Conservation (phyloP, 371 early-diverging fungal genomes). For the Polyrhizophydium stewartii region DNA sequence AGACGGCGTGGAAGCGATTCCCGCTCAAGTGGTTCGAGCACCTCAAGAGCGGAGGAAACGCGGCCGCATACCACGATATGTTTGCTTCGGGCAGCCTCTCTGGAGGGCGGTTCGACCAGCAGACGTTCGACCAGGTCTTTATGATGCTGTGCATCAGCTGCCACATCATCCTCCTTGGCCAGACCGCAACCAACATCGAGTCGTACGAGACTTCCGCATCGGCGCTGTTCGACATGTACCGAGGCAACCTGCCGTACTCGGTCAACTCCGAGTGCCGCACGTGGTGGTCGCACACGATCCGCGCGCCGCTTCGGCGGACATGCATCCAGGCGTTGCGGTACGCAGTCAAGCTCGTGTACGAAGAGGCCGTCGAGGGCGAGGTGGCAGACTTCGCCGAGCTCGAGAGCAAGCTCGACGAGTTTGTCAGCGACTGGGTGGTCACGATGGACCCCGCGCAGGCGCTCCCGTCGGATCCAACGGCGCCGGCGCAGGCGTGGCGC, state of each 20-base stretch:
- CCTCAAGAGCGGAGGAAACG: no score
- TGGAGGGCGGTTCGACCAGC: no score
- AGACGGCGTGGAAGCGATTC: constrained; percentile 8
- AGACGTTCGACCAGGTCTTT: constrained; percentile 1
- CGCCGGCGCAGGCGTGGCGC: constrained; percentile 1
- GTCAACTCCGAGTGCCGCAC: constrained; percentile 7
- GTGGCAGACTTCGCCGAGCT: not conserved
- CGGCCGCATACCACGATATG: not conserved
- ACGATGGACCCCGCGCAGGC: constrained; percentile 1
- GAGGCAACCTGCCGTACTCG: constrained; percentile 15
- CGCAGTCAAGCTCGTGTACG: constrained; percentile 18
- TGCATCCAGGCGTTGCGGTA: constrained; percentile 12
- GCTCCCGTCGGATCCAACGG: constrained; percentile 6
- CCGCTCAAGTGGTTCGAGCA: constrained; percentile 25
- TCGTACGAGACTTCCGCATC: not conserved
- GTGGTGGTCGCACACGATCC: constrained; percentile 12
- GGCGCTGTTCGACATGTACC: constrained; percentile 11
- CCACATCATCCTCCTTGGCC: not conserved
- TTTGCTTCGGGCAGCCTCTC: no score
- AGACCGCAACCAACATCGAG: not conserved
- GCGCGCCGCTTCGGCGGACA: constrained; percentile 8
- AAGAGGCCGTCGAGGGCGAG: constrained; percentile 3
- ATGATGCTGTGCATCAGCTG: constrained; percentile 2
- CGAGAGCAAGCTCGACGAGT: not conserved
- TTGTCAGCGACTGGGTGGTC: not conserved